phyloP scores from a whole-genome alignment of 805 yeast species.

The Millerago galiae region DNA sequence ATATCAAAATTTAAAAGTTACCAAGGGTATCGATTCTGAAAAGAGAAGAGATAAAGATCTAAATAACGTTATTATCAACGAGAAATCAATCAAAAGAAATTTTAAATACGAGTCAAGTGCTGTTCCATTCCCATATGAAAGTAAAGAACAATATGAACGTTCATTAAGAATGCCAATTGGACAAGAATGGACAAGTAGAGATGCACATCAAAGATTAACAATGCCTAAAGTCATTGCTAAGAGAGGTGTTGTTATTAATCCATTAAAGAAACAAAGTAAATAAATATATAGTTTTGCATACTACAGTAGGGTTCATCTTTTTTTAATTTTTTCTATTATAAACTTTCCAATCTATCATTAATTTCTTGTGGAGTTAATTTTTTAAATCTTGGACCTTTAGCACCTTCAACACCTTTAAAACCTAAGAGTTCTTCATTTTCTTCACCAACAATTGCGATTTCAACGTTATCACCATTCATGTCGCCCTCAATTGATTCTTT shows the following conservation, averaged over 20 bases:
- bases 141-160: constrained; percentile 90
- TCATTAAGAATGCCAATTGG: constrained; percentile 94
- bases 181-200: constrained; percentile 90
- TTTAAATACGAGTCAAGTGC: constrained; percentile 77
- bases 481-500: constrained; percentile 98
- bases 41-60: constrained; percentile 73
- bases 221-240: constrained; percentile 85
- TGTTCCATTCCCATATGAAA: constrained; percentile 95
- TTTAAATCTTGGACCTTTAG: constrained; percentile 85
- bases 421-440: constrained; percentile 80
- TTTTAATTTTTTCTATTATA: constrained; percentile 36
- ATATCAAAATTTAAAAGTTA: constrained; percentile 44
- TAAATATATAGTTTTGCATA: not conserved
- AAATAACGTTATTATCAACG: constrained; percentile 84
- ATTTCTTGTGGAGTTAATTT: constrained; percentile 85
- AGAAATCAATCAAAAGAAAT: constrained; percentile 76
- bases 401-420: constrained; percentile 70
- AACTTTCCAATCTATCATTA: constrained; percentile 89
- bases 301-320: not conserved
- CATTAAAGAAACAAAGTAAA: constrained; percentile 65
- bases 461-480: constrained; percentile 93
- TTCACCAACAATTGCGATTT: constrained; percentile 79
- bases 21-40: constrained; percentile 69
- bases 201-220: constrained; percentile 78
- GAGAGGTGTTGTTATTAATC: constrained; percentile 87